Base-by-base conservation (phyloP, 1,284 basidiomycete species). In the Papiliotrema laurentii region DNA sequence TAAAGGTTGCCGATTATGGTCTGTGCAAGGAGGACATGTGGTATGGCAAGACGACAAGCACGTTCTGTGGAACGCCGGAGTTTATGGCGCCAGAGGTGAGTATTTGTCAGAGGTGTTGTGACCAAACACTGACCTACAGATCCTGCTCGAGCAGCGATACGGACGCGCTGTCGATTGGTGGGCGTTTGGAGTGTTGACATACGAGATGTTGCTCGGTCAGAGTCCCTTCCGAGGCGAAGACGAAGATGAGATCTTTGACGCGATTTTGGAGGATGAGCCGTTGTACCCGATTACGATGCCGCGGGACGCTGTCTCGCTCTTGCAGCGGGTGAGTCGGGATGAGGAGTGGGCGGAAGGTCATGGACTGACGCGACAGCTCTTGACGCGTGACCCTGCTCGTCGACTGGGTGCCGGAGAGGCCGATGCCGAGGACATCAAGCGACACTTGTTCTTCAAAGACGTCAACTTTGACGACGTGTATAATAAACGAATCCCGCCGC, bases 201-300 rank as follows among this genome's bases (percentile, higher is more conserved):
- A 99, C 70, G 96, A 98, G 75, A 99, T 99, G 96, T 77, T 99
- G 48, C 80, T 98, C 26, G 96, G 96, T 35, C 96, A 98, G 75
- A 97, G 94, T 14, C 96, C 96, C 2, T 99, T 98, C 85, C 85
- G 94, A 45, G 96, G 96, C 50, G 96, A 98, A 65, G 96, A 98
- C 63, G 96, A 98, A 72, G 96, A 99, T 70, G 96, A 99, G 78
- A 98, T 98, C 58, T 99, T 98, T 69, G 96, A 98, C 73, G 96
- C 96, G 34, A 98, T 98, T 64, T 76, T 99, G 45, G 96, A 98
- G 72, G 96, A 98, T 70, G 96, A 98, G 70, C 93, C 94, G 36
- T 73, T 99, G 56, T 99, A 98, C 75, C 96, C 96, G 2, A 96
- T 99, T 64, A 97, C 96, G n/a, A 98, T 98, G 96, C 96, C 94